phyloP scores from a whole-genome alignment of 805 yeast species.

The Cyberlindnera lachancei region DNA sequence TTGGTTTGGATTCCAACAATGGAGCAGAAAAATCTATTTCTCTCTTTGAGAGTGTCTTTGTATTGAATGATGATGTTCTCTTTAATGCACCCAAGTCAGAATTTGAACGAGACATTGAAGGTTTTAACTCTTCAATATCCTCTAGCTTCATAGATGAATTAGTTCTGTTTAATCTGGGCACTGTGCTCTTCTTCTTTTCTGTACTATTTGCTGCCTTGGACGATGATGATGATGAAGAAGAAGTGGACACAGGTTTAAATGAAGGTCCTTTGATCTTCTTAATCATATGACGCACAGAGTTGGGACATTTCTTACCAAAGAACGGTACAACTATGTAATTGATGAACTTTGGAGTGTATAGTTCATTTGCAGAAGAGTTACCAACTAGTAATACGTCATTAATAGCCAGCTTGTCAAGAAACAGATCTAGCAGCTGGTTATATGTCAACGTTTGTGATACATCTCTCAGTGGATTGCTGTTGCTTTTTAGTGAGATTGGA shows the following conservation, averaged over 20 bases:
- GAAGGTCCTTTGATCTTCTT: conserved; percentile 37
- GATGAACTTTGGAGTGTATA: conserved; percentile 32
- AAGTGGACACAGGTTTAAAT: conserved; percentile 7
- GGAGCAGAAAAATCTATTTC: conserved; percentile 22
- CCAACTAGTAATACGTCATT: conserved; percentile 37
- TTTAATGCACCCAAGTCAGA: conserved; percentile 18
- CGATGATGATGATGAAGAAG: too few relatives aligned
- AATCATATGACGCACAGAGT: conserved; percentile 36
- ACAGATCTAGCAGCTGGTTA: conserved; percentile 32
- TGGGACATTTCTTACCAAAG: conserved; percentile 41
- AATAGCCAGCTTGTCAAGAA: conserved; percentile 45
- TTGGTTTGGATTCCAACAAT: conserved; percentile 5
- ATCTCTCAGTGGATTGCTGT: background rate
- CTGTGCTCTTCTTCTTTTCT: conserved; percentile 3
- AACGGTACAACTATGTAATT: conserved; percentile 48
- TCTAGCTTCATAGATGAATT: conserved; percentile 17
- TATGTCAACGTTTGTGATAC: conserved; percentile 13
- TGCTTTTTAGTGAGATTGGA: conserved; percentile 22
- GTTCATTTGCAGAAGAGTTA: conserved; percentile 4
- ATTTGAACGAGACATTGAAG: conserved; percentile 12
- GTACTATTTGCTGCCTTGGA: conserved; percentile 2
- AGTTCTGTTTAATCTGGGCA: conserved; percentile 9
- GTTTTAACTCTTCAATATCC: conserved; percentile 17
- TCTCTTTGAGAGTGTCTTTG: conserved; percentile 18
- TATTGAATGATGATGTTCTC: conserved; percentile 20